Base-by-base conservation (phyloP, 108 stramenopile species). In the Cyclotella distinguenda region DNA sequence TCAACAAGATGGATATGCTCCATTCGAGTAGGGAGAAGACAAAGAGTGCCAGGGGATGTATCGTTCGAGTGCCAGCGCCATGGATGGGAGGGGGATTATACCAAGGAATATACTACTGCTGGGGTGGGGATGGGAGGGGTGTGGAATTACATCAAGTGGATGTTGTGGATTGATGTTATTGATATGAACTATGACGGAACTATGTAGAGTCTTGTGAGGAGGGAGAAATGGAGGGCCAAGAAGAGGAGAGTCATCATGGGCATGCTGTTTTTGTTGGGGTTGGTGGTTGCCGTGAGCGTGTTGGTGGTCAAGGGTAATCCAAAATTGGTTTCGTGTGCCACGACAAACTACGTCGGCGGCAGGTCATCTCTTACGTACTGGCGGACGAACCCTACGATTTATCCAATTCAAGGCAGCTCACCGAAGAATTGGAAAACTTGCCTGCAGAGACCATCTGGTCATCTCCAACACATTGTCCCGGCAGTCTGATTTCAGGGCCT, bases 301-400 rank as follows among this genome's bases (percentile, higher is more conserved):
- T 43, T 70, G 45, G 68, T 60, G 1, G 53, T 42, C 34, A 36
- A 31, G 64, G 77, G 77, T 5, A 77, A 69, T 57, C 60, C 68
- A 30, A 46, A 28, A 10, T 21, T 3, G 16, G 26, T 8, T 11
- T n/a, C 3, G 12, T 13, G 15, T 22, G 47, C 45, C n/a, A 22
- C 16, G 45, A 22, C n/a, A n/a, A n/a, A 4, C 21, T 5, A 9
- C 16, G 28, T 0, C 12, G 46, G 46, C 1, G 47, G 10, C 10
- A n/a, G 2, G 35, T 90, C 16, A 84, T 67, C 36, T 90, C 88
- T 63, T 89, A 90, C 58, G 86, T 87, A n/a, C 73, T 87, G 40
- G 72, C 84, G 12, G 86, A 88, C 61, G 73, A 77, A 22, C 91
- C 91, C 35, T 84, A 77, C 59, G 60, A 77, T 53, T 60, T 65